Conservation (phyloP, 2,329 filamentous ascomycete species). For the Arthrobotrys sinensis region DNA sequence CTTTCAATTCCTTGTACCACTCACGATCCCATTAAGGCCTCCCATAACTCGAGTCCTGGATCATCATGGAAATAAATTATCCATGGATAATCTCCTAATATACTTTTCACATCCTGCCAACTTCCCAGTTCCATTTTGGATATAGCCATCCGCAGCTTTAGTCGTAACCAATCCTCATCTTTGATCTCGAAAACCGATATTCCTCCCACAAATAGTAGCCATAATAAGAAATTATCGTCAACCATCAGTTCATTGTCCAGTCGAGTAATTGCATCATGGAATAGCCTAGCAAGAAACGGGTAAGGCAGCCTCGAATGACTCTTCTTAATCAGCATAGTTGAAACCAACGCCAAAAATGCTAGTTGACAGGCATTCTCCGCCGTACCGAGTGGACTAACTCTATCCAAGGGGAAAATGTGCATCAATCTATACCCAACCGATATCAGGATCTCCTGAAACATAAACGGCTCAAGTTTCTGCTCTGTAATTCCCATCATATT, state of each 20-base stretch:
- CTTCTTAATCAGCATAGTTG: constrained; percentile 45
- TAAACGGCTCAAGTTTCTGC: constrained; percentile 21
- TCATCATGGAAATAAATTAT: constrained; percentile 42
- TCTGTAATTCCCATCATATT: not conserved
- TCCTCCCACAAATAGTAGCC: constrained; percentile 35
- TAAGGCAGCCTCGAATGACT: constrained; percentile 16
- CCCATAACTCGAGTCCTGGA: constrained; percentile 29
- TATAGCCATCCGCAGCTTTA: not conserved
- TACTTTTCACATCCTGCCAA: constrained; percentile 12
- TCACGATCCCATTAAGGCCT: not conserved
- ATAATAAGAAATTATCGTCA: constrained; percentile 25
- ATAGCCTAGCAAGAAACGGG: constrained; percentile 11
- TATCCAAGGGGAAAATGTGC: constrained; percentile 4
- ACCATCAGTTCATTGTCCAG: not conserved
- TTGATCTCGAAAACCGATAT: constrained; percentile 13
- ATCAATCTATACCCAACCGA: constrained; percentile 41
- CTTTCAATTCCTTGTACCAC: not conserved
- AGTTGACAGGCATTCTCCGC: constrained; percentile 39
- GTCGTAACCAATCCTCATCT: constrained; percentile 30
- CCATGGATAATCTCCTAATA: constrained; percentile 40
- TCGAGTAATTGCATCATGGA: not conserved
- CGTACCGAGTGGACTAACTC: not conserved
- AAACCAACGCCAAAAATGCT: constrained; percentile 20
- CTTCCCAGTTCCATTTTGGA: constrained; percentile 7
- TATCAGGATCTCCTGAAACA: constrained; percentile 50